Conservation (phyloP, 2,329 filamentous ascomycete species). For the Xylariaceae sp. region DNA sequence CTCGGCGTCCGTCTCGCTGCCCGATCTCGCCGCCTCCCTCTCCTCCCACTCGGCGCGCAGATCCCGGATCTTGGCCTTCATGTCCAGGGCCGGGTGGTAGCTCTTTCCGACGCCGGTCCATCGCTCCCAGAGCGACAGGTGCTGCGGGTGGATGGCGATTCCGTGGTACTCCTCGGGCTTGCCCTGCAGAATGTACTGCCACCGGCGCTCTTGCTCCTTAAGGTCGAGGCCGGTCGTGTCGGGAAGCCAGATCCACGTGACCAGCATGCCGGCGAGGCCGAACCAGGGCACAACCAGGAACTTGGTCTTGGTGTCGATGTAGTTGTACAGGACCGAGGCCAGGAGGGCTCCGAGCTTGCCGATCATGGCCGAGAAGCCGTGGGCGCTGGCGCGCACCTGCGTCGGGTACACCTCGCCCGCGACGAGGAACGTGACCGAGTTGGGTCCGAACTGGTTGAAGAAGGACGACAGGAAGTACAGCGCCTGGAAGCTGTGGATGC, state of each 20-base stretch:
- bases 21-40: constrained; percentile 40
- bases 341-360: constrained; percentile 86
- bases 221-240: constrained; percentile 95
- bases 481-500: constrained; percentile 86
- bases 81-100: constrained; percentile 80
- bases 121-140: constrained; percentile 85
- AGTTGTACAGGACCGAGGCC: constrained; percentile 88
- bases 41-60: constrained; percentile 62
- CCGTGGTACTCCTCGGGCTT: constrained; percentile 82
- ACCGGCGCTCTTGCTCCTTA: constrained; percentile 94
- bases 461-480: constrained; percentile 98
- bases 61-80: constrained; percentile 77
- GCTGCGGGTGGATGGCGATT: constrained; percentile 82
- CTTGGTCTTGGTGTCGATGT: constrained; percentile 77
- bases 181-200: constrained; percentile 77
- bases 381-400: constrained; percentile 84
- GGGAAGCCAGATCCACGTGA: constrained; percentile 84
- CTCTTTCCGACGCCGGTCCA: constrained; percentile 69
- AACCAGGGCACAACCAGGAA: constrained; percentile 94
- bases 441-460: constrained; percentile 98
- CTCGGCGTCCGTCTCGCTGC: constrained; percentile 46
- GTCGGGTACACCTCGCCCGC: constrained; percentile 96
- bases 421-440: constrained; percentile 92
- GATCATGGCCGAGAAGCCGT: constrained; percentile 87
- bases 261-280: constrained; percentile 75